Evolutionary conservation across 768 basidiomycete genomes (phyloP), one percentile per base, ranked within the genome.

Genomic region (Kwoniella mangroviensis): DNA sequence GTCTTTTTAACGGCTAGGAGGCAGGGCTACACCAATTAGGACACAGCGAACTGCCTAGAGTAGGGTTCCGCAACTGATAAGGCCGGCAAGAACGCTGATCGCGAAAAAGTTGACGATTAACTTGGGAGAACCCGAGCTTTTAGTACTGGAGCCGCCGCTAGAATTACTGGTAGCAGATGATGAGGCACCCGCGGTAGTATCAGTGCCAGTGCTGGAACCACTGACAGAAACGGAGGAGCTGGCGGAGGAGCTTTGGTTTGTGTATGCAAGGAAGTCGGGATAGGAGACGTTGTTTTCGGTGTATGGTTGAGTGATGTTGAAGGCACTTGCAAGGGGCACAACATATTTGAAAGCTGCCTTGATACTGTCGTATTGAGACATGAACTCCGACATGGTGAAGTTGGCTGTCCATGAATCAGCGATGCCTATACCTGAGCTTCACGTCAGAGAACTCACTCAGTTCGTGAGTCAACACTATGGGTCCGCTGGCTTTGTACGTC

Each of bases 401-500:
- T 82, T 82, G 79, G 67, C 78, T 79, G 49, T 43, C 53, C 49
- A 41, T 13, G 24, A 15, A 15, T 49, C n/a, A 28, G 64, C 67
- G 74, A 67, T 24, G 34, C 22, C 42, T 22, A n/a, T 49, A 15
- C 34, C 43, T 28, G n/a, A 24, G 21, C 11, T 24, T 43, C 34
- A 26, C 12, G 55, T 11, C 34, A 43, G 11, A 28, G 12, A 0
- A 73, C 77, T 68, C 43, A 72, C 74, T 77, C 12, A 82, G 63
- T 71, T 84, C 83, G 70, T 84, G 83, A 2, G 73, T 80, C 19
- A 84, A 73, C 9, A 84, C 81, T 49, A 84, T 75, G 7, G 82
- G 81, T 3, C 82, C 83, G 2, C 58, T 19, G 3, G 69, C 63
- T 28, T 67, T 54, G 62, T 74, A 84, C 0, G 73, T 75, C 4